phyloP scores from a whole-genome alignment of 2,329 filamentous ascomycete genomes.

The Myriosclerotinia curreyana region DNA sequence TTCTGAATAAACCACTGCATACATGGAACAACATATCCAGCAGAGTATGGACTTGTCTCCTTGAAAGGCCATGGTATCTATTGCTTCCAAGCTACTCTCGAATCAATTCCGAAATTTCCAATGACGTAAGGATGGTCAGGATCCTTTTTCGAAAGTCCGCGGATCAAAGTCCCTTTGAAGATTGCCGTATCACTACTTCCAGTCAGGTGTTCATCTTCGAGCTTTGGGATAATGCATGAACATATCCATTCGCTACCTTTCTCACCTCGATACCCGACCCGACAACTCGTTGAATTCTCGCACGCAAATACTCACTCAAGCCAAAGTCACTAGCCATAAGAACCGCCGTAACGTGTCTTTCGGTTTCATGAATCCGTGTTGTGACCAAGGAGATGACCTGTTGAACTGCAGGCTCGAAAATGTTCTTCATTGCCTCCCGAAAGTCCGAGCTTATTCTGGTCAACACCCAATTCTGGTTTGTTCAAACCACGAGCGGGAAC shows the following conservation, averaged over 20 bases:
- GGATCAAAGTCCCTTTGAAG: slow-evolving; percentile 2
- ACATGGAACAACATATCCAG: not conserved
- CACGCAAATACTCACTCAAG: slow-evolving; percentile 13
- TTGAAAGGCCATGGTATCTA: not conserved
- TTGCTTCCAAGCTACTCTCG: slow-evolving; percentile 1
- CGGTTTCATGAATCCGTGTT: slow-evolving; percentile 3
- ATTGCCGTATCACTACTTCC: slow-evolving; percentile 6
- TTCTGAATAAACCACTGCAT: slow-evolving; percentile 4
- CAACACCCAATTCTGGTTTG: not conserved
- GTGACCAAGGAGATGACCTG: not conserved
- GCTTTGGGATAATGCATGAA: not conserved
- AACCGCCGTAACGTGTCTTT: not conserved
- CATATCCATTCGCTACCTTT: slow-evolving; percentile 3
- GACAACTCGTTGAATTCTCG: slow-evolving; percentile 1
- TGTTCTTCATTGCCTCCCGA: not conserved
- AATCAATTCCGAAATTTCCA: slow-evolving; percentile 5
- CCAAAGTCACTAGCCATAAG: slow-evolving; percentile 16
- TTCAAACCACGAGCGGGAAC: slow-evolving; percentile 10
- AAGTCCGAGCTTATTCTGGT: not conserved
- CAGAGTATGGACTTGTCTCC: not conserved
- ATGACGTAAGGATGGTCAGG: not conserved
- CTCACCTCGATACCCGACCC: not conserved
- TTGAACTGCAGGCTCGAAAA: slow-evolving; percentile 9
- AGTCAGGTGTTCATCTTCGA: not conserved
- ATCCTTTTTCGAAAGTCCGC: slow-evolving; percentile 9